These are phyloP conservation scores for Aspergillus aculeatinus DNA, from an alignment of 2,329 filamentous ascomycete species.

Conservation along the genomic window DNA sequence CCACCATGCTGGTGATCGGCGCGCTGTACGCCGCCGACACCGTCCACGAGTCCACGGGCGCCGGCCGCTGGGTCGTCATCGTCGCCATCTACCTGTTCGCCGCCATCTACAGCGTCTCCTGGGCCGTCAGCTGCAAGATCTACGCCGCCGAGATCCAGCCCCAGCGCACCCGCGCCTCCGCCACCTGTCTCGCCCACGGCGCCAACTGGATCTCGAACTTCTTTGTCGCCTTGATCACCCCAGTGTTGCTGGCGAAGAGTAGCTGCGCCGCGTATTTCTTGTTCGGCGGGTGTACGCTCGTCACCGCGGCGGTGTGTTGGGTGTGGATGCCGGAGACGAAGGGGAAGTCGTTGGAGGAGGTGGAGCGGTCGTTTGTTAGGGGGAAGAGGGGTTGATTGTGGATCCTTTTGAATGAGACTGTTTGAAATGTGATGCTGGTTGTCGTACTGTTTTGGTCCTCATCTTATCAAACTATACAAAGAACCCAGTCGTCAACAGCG, in stretches of 20 bases:
- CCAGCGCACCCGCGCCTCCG: slow-evolving; percentile 54
- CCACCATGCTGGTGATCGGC: slow-evolving; percentile 37
- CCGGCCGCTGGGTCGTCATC: slow-evolving; percentile 30
- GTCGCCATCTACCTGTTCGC: slow-evolving; percentile 29
- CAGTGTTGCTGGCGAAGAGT: slow-evolving; percentile 44
- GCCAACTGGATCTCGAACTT: slow-evolving; percentile 50
- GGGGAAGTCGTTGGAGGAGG: too few species aligned
- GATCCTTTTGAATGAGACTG: too few species aligned
- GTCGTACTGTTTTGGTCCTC: too few species aligned
- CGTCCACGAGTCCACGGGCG: slow-evolving; percentile 28
- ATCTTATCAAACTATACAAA: too few species aligned
- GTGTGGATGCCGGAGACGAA: slow-evolving; percentile 49
- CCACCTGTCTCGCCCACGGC: slow-evolving; percentile 53
- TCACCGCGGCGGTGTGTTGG: slow-evolving; percentile 38
- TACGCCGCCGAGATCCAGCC: slow-evolving; percentile 60
- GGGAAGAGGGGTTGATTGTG: too few species aligned
- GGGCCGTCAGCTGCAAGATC: slow-evolving; percentile 57
- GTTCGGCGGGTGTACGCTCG: slow-evolving; percentile 43
- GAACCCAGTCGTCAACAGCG: too few species aligned
- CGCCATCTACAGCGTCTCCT: slow-evolving; percentile 40
- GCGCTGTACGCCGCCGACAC: slow-evolving; percentile 33
- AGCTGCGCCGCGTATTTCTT: slow-evolving; percentile 49
- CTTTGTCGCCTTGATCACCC: slow-evolving; percentile 48
- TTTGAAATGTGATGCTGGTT: too few species aligned
- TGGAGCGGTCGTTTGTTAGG: too few species aligned